Base-by-base conservation (phyloP, 2,329 filamentous ascomycete genomes). In the Monosporascus sp. region DNA sequence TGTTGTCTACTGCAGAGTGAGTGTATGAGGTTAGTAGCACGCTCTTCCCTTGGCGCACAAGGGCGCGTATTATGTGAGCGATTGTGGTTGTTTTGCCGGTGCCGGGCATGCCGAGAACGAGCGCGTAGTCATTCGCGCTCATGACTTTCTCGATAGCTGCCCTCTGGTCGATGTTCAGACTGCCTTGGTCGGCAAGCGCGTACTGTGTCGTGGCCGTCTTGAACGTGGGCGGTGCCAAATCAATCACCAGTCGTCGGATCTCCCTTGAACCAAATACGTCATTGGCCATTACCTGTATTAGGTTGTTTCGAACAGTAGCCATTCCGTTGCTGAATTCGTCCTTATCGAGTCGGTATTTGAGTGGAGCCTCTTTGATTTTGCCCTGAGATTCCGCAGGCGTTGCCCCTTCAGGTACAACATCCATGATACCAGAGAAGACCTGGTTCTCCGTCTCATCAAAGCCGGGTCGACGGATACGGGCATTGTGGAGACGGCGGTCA, bases 51-150 rank as follows among this genome's bases (percentile, higher is more conserved):
- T 96, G 89, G 0, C 87, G 84, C 5, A 94, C 87, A 31, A 99
- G 77, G 1, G 93, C 90, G 45, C 90, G 86, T 63, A 99, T 97
- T 61, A 99, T 97, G 67, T 97, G 92, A 5, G 93, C 91, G 64
- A 99, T 97, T 0, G 94, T 99, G 0, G 94, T 99, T 3, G 94
- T 99, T 71, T 99, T 99, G 53, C 94, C 94, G 0, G 94, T 99
- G 7, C 94, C 94, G 2, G 94, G 94, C 94, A 99, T 99, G 27
- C 94, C 94, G 20, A 99, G 82, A 14, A 99, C 92, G n/a, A 99
- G 78, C 7, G 94, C 93, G 69, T 97, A 99, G 72, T 99, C 92
- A 60, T 89, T 83, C 3, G 94, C 93, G 63, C 88, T 90, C 88
- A 99, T 95, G 39, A 99, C 93, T 70, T 97, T 97, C 61, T 90